Base-by-base conservation (phyloP, 768 basidiomycete genomes). In the Psilocybe cyanescens region DNA sequence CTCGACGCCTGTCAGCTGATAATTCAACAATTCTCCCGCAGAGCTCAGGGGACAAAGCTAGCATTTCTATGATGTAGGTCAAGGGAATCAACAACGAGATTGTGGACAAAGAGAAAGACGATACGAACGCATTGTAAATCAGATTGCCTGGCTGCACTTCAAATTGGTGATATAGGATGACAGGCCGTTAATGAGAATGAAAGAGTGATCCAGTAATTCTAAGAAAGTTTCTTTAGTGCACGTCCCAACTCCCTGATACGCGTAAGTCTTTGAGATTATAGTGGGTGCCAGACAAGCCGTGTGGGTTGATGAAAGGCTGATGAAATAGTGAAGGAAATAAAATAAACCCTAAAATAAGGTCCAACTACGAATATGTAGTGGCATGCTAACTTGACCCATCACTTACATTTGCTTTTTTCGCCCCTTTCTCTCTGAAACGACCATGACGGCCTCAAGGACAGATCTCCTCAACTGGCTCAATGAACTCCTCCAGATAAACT, bases 401-500 rank as follows among this genome's bases (percentile, higher is more conserved):
- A 47, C 57, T 55, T 58, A 8, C 7, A 48, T 19, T 28, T 48
- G 17, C 17, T 39, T 60, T 12, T 47, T 55, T 54, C 19, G 58
- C 53, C 52, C 17, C 33, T 58, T 29, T 55, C 28, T 61, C 55
- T 33, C 30, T 58, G 55, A 29, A 65, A 66, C 65, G 31, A 74
- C 64, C 39, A 74, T 89, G 88, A 81, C 83, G 59, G 88, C 86
- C 67, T 94, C 92, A 66, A 84, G 92, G 75, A 89, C 91, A 33
- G 97, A 99, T 70, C 83, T 99, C 24, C 70, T 99, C 14, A 83
- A 83, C 47, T 99, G 97, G 97, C 79, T 97, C 68, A 99, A 99
- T 76, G 92, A 96, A 46, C 87, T 99, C 24, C 84, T 98, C 1
- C 90, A 93, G 74, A 80, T 94, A 68, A 91, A 89, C 79, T 94